Evolutionary conservation across 2,329 filamentous ascomycete genomes (phyloP).

Genomic region (Monosporascus sp.): DNA sequence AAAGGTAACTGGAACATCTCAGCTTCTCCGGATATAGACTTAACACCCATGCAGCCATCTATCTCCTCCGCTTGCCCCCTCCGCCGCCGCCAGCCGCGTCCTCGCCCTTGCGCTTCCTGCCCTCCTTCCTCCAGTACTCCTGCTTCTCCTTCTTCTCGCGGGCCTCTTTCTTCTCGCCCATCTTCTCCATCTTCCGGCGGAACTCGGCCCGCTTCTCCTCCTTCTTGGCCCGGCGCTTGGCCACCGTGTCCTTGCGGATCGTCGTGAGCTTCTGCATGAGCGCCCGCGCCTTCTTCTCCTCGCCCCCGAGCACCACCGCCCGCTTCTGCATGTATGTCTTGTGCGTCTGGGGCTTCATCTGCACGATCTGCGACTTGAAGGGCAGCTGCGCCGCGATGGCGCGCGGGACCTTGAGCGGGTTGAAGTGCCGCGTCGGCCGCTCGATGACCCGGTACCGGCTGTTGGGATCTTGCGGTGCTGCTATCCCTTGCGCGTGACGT

Average conservation of each 20-base stretch:
- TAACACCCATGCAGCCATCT: neutral
- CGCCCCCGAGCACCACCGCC: conserved; percentile 76
- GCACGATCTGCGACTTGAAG: conserved; percentile 84
- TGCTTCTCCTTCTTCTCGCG: conserved; percentile 88
- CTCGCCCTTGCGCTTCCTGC: conserved; percentile 55
- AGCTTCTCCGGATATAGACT: no score
- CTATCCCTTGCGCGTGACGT: conserved; percentile 66
- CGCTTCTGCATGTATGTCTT: conserved; percentile 92
- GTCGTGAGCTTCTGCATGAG: conserved; percentile 92
- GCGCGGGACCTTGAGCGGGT: conserved; percentile 69
- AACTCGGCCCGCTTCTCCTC: conserved; percentile 79
- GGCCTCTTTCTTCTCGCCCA: conserved; percentile 76
- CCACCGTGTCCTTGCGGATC: conserved; percentile 82
- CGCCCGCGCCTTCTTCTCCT: conserved; percentile 84
- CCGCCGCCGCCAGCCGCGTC: conserved; percentile 34
- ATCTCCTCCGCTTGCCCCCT: conserved; percentile 3
- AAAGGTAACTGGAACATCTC: no score
- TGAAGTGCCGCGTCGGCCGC: conserved; percentile 68
- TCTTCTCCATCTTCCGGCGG: conserved; percentile 74
- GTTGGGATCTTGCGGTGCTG: conserved; percentile 77
- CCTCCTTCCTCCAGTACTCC: conserved; percentile 89
- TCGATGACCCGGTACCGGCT: conserved; percentile 72
- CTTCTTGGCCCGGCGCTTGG: conserved; percentile 78
- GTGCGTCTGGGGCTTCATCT: conserved; percentile 73
- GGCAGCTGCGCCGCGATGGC: conserved; percentile 79